Evolutionary conservation across 1,284 basidiomycete genomes (phyloP), one percentile per base, ranked within the genome.

Genomic region (Melampsora larici-populina): DNA sequence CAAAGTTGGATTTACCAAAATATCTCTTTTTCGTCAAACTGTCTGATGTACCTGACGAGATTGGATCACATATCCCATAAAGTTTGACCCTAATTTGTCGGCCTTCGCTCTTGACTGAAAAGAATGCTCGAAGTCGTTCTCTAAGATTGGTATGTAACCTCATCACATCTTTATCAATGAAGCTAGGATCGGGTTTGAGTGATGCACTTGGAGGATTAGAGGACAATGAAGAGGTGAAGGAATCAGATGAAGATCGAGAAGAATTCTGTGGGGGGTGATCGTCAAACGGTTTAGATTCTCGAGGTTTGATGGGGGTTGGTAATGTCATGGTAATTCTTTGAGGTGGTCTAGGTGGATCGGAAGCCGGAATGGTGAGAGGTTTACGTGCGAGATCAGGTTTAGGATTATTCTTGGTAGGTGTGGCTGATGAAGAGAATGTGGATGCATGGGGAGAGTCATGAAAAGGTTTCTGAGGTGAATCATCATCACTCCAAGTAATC

Each of bases 71-170:
- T n/a, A 74, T 74, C 9, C 71, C 71, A 68, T 60, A 75, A 9
- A 75, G 49, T 55, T 75, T 68, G 9, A 75, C 40, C 29, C 73
- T 48, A 24, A 75, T 48, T 51, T 68, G 40, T 17, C 48, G 15
- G 24, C 31, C 33, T 40, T 75, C 64, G 11, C 36, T 43, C 40
- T 75, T 75, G 66, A 67, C 64, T 11, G 65, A 55, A 68, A 75
- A 75, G 43, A 75, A 75, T 13, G 64, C 65, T n/a, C 58, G 65
- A 46, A 75, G 65, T 26, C 73, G 26, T 40, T 75, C 73, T 33
- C 65, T 67, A 7, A 75, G 21, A 24, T 75, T 67, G n/a, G 58
- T 51, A 68, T 75, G 73, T 21, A 75, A 49, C 7, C 36, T 26
- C 24, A 36, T 17, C 24, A 75, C 24, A 24, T 67, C 65, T 29